Evolutionary conservation across 345 rosid species (phyloP), one percentile per base, ranked within the genome.

Genomic region (Anastatica hierochuntica): DNA sequence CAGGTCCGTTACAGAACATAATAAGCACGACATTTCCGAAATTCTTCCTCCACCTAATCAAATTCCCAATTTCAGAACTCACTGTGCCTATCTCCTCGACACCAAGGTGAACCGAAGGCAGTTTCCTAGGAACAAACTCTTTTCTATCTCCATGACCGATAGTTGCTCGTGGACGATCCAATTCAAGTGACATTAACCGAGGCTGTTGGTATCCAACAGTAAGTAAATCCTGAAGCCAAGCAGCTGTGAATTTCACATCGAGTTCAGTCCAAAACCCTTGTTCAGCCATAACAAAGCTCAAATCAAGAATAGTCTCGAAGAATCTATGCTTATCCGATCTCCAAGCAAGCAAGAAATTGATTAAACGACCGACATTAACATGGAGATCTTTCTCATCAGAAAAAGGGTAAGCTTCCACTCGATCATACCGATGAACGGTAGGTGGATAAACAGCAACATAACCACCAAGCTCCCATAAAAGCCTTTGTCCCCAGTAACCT

Each of bases 391-490:
- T 87, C 80, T 90, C 98, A 61, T 90, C 98, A 0, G 89, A 72
- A 64, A 90, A 90, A 0, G 98, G 96, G 44, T 90, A 90, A 15
- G 83, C 92, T 70, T 82, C 89, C 17, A 87, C 70, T 58, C 74
- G 69, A 62, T 90, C 98, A 69, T 74, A 64, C 34, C 98, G 70
- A 52, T 87, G 92, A 50, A 79, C 58, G 0, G 98, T 90, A n/a
- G 98, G 95, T 2, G 96, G 96, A 71, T 90, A 87, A 64, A 90
- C 89, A 53, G 70, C 89, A 17, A 82, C 87, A 68, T 65, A 74
- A 33, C 98, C 96, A 62, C 98, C 98, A 61, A 90, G 80, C 72
- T 90, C 98, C 98, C 96, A 90, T 59, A 90, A 61, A 30, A 90
- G 82, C 77, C 98, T 79, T 60, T 90, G 98, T 21, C 80, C 90